A percentile compares a stretch with the other conserved stretches of the same genome.
Evolutionary conservation across 169 alveolate genomes (phyloP).

Genomic region (Theileria parva): DNA sequence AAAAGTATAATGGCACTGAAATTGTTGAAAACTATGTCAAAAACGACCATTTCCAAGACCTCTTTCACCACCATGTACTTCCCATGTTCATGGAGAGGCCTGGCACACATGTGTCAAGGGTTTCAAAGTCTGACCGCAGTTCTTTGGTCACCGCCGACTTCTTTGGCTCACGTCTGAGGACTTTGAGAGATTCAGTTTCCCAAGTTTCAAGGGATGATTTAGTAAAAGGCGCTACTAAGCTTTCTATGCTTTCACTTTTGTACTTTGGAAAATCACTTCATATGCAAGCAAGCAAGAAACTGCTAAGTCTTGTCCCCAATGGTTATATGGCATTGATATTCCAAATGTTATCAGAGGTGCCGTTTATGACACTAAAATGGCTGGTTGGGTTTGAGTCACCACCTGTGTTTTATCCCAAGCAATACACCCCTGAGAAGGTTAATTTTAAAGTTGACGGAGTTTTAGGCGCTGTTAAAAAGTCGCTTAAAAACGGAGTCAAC

Average conservation of each 20-base stretch:
- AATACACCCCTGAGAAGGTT: conserved; percentile 22
- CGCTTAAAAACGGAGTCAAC: conserved; percentile 18
- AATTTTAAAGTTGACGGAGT: conserved; percentile 6
- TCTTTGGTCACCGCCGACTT: not conserved
- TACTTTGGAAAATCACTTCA: conserved; percentile 73
- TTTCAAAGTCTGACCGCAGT: not conserved
- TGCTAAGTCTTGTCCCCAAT: conserved; percentile 70
- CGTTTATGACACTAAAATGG: conserved; percentile 74
- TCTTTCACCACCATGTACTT: not conserved
- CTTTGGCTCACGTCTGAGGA: not conserved
- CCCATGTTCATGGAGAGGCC: not conserved
- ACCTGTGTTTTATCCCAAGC: conserved; percentile 35
- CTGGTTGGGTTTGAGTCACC: conserved; percentile 17
- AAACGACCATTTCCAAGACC: not conserved
- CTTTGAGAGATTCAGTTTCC: not conserved
- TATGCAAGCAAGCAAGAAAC: conserved; percentile 74
- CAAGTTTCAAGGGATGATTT: not conserved
- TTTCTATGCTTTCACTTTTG: conserved; percentile 51
- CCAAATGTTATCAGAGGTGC: conserved; percentile 77
- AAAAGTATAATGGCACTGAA: not conserved
- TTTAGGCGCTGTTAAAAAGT: conserved; percentile 14
- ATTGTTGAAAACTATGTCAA: not conserved
- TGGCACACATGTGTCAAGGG: conserved; percentile 1
- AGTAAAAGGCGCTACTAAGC: conserved; percentile 5
- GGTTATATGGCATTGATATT: conserved; percentile 73